A percentile compares a stretch with the other conserved stretches of the same genome.
Conservation (phyloP, 2,329 filamentous ascomycete species). For the Ambrosiella beaveri region DNA sequence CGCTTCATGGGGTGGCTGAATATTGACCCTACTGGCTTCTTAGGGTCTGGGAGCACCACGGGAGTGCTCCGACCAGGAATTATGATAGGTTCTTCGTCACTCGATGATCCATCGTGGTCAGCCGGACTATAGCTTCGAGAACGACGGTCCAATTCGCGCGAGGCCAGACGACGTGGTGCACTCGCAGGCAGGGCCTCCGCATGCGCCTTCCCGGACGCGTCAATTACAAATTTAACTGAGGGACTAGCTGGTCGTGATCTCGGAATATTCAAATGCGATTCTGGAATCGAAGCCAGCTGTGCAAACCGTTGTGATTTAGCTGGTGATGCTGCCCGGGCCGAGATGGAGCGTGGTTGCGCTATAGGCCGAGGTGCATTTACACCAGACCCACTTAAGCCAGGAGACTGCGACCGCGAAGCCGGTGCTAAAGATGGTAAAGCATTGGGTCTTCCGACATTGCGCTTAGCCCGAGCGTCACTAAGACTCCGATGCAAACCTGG, state of each 20-base stretch:
- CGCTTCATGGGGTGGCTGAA: slow-evolving; percentile 26
- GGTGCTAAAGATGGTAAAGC: slow-evolving; percentile 32
- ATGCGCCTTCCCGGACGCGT: slow-evolving; percentile 40
- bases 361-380: slow-evolving; percentile 9
- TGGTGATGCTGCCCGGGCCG: slow-evolving; percentile 30
- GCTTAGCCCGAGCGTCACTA: slow-evolving; percentile 35
- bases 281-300: slow-evolving; percentile 40
- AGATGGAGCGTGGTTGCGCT: slow-evolving; percentile 21
- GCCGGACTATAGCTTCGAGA: slow-evolving; percentile 12
- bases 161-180: slow-evolving; percentile 1
- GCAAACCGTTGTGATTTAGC: slow-evolving; percentile 32
- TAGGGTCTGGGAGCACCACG: slow-evolving; percentile 38
- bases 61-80: slow-evolving; percentile 41
- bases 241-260: slow-evolving; percentile 35
- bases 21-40: slow-evolving; percentile 31
- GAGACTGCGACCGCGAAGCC: slow-evolving; percentile 21
- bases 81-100: slow-evolving; percentile 47
- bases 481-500: slow-evolving; percentile 36
- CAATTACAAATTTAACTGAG: slow-evolving; percentile 46
- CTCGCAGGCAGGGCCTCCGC: slow-evolving; percentile 26
- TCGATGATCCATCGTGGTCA: slow-evolving; percentile 37
- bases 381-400: slow-evolving; percentile 9
- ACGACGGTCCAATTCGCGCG: slow-evolving; percentile 10
- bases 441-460: slow-evolving; percentile 22
- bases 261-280: slow-evolving; percentile 23